These are phyloP conservation scores for Monosporascus ibericus DNA, from an alignment of 2,329 filamentous ascomycete species.

Conservation along the genomic window DNA sequence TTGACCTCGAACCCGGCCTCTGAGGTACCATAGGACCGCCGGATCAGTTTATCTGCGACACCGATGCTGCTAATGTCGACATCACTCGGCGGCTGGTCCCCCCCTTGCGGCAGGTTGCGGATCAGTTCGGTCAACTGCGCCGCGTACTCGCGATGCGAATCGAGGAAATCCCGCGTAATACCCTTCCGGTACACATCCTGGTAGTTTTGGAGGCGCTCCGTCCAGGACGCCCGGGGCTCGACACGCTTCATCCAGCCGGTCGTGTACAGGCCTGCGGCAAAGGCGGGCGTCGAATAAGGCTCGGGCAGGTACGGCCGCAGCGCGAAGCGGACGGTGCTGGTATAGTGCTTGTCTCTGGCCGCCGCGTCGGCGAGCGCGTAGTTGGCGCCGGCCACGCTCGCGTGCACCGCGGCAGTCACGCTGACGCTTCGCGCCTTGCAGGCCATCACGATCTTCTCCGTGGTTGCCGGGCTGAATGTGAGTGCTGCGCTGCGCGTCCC, in stretches of 20 bases:
- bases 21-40: slow-evolving; percentile 16
- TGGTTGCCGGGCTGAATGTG: slow-evolving; percentile 11
- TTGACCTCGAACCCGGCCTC: slow-evolving; percentile 13
- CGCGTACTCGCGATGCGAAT: slow-evolving; percentile 22
- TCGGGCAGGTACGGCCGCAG: slow-evolving; percentile 21
- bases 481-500: slow-evolving; percentile 12
- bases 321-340: slow-evolving; percentile 22
- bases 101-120: slow-evolving; percentile 12
- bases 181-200: slow-evolving; percentile 16
- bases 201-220: slow-evolving; percentile 8
- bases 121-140: slow-evolving; percentile 14
- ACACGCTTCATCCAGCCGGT: slow-evolving; percentile 9
- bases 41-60: slow-evolving; percentile 17
- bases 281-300: slow-evolving; percentile 20
- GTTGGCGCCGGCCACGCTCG: slow-evolving; percentile 22
- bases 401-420: slow-evolving; percentile 25
- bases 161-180: slow-evolving; percentile 15
- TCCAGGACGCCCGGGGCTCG: slow-evolving; percentile 4
- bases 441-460: slow-evolving; percentile 11
- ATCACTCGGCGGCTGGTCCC: slow-evolving; percentile 18
- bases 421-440: slow-evolving; percentile 15
- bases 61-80: slow-evolving; percentile 24
- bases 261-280: slow-evolving; percentile 14
- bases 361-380: slow-evolving; percentile 15
- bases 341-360: slow-evolving; percentile 18